phyloP scores from a whole-genome alignment of 352 stramenopile genomes.

The Peronospora belbahrii region DNA sequence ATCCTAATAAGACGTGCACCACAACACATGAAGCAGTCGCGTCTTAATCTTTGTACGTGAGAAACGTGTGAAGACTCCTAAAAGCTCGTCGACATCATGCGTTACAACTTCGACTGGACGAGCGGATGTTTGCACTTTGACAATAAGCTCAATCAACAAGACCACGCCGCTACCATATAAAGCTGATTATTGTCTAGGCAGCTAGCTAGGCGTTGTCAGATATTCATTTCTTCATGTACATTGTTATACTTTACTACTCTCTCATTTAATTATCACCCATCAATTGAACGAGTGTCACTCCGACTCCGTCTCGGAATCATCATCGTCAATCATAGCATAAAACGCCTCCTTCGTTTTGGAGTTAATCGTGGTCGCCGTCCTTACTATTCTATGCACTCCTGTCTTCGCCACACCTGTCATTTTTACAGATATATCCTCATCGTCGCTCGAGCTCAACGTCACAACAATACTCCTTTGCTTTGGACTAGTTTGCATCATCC shows the following conservation, averaged over 20 bases:
- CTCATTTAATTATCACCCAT: not conserved
- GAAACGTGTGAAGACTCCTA: no score
- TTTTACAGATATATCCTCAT: conserved; percentile 9
- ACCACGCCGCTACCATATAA: not conserved
- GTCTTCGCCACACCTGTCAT: not conserved
- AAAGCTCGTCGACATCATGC: no score
- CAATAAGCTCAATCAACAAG: conserved; percentile 38
- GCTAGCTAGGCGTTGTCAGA: not conserved
- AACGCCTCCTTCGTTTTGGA: conserved; percentile 11
- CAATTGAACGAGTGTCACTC: conserved; percentile 3
- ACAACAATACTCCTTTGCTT: conserved; percentile 10
- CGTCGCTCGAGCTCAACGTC: conserved; percentile 8
- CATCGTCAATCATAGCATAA: conserved; percentile 21
- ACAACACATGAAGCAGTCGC: no score
- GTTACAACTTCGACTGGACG: no score
- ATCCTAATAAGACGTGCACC: not conserved
- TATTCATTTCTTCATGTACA: not conserved
- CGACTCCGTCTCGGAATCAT: conserved; percentile 26
- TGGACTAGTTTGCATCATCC: conserved; percentile 7
- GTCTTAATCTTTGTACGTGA: no score
- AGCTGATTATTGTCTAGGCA: not conserved
- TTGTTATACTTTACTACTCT: not conserved
- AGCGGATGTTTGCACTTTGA: no score
- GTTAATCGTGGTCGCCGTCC: not conserved
- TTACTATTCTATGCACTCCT: conserved; percentile 1